These are phyloP conservation scores for Asterella californica DNA, from an alignment of 225 moss, liverwort and hornwort genomes.

Conservation along the genomic window DNA sequence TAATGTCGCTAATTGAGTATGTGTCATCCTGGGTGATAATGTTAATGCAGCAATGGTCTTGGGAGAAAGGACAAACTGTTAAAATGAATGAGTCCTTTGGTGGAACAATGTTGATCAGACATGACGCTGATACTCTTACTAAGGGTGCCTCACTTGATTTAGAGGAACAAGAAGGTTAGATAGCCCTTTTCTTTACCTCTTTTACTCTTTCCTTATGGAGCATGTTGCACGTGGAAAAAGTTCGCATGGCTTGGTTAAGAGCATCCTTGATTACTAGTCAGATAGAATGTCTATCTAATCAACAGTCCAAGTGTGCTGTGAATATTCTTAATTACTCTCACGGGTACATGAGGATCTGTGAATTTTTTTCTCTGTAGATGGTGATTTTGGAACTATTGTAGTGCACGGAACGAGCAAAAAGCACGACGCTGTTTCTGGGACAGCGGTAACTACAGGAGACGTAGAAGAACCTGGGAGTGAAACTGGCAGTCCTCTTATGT, in stretches of 20 bases:
- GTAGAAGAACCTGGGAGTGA: slow-evolving; percentile 27
- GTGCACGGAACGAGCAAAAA: slow-evolving; percentile 44
- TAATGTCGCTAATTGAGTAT: neutral
- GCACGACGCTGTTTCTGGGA: slow-evolving; percentile 15
- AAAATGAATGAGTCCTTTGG: slow-evolving; percentile 91
- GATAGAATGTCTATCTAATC: neutral
- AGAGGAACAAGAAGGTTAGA: slow-evolving; percentile 35
- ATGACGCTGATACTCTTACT: slow-evolving; percentile 55
- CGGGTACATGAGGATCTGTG: neutral
- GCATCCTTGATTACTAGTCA: neutral
- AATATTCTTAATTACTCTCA: neutral
- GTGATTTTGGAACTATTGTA: slow-evolving; percentile 52
- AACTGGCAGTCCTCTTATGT: slow-evolving; percentile 34
- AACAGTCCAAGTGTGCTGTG: neutral
- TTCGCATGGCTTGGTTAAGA: too few relatives aligned
- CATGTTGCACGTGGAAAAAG: neutral
- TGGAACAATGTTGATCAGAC: slow-evolving; percentile 85
- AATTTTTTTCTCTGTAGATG: slow-evolving; percentile 24
- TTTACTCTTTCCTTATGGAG: neutral
- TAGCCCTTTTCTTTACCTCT: neutral
- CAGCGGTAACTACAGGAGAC: slow-evolving; percentile 19
- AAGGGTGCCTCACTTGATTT: slow-evolving; percentile 40
- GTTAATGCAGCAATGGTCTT: slow-evolving; percentile 59
- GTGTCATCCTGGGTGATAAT: neutral
- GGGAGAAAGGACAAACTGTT: slow-evolving; percentile 97